Conservation (phyloP, 2,329 filamentous ascomycete genomes). For the Tolypocladium capitatum region DNA sequence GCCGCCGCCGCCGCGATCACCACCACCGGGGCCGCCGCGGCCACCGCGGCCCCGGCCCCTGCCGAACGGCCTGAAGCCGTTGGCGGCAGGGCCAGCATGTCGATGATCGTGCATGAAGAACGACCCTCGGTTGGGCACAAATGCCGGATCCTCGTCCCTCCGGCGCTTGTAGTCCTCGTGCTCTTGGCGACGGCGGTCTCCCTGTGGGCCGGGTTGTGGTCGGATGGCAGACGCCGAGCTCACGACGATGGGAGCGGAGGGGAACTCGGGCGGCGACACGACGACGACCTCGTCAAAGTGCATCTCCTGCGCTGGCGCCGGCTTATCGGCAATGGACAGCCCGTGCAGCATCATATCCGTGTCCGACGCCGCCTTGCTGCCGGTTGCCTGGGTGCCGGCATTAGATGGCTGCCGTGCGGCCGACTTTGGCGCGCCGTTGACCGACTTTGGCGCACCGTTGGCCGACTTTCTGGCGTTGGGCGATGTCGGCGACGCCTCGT, state of each 20-base stretch:
- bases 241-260: conserved; percentile 37
- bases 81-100: conserved; percentile 61
- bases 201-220: conserved; percentile 40
- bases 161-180: conserved; percentile 85
- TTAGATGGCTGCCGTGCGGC: conserved; percentile 17
- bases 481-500: conserved; percentile 39
- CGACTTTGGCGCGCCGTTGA: conserved; percentile 27
- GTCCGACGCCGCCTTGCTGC: conserved; percentile 29
- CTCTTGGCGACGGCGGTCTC: conserved; percentile 65
- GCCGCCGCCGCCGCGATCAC: conserved; percentile 43
- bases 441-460: conserved; percentile 28
- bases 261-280: conserved; percentile 24
- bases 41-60: conserved; percentile 51
- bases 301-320: conserved; percentile 28
- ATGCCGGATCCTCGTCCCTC: conserved; percentile 77
- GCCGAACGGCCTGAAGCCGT: conserved; percentile 62
- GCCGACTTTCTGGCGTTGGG: conserved; percentile 26
- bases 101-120: conserved; percentile 97
- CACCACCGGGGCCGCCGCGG: conserved; percentile 20
- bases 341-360: conserved; percentile 47
- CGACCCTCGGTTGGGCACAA: conserved; percentile 84
- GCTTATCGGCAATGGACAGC: conserved; percentile 30
- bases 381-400: conserved; percentile 21
- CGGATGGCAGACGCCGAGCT: conserved; percentile 36
- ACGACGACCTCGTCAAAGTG: conserved; percentile 31